Base-by-base conservation (phyloP, 2,329 filamentous ascomycete genomes). In the Geosmithia putterillii region DNA sequence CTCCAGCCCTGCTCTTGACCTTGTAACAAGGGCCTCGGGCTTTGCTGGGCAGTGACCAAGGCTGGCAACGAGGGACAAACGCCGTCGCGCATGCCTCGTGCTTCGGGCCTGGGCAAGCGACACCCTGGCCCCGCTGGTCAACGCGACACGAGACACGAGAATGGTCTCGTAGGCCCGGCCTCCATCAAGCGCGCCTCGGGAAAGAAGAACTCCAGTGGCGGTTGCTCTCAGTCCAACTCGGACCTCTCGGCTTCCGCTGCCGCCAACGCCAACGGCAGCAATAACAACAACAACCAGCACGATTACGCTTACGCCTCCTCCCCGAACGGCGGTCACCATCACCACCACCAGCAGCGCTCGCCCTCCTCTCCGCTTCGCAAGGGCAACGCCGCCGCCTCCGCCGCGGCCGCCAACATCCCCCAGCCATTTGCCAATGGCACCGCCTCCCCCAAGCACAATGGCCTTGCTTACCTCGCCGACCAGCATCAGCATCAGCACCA, bases 81-180 rank as follows among this genome's bases (percentile, higher is more conserved):
- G 20, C 12, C 22, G 19, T 36, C 38, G 64, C 70, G 71, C 71
- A 79, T 79, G 74, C 73, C 74, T 78, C 74, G 74, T 60, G 70
- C 66, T 57, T 66, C 72, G 55, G 68, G 65, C 61, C 70, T 70
- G 61, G 62, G 67, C 61, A 79, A 79, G 71, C 73, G 74, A 76
- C 72, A 76, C 62, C 69, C 71, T 67, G 71, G 70, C 66, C 70
- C 70, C 60, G 65, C 65, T 52, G 82, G 71, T 67, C 74, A 80
- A 62, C 79, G 79, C 68, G 82, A 82, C 65, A 77, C 72, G 57
- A 79, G 83, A 63, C 83, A 94, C 67, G 88, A 95, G 67, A 88
- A 86, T 81, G 87, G 86, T 58, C 73, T 87, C 62, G 83, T 88
- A 73, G 81, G 81, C 57, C 59, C 63, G 46, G 59, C 57, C 42